Conservation (phyloP, 257 asterid genomes). For the Salvia rosmarinus region DNA sequence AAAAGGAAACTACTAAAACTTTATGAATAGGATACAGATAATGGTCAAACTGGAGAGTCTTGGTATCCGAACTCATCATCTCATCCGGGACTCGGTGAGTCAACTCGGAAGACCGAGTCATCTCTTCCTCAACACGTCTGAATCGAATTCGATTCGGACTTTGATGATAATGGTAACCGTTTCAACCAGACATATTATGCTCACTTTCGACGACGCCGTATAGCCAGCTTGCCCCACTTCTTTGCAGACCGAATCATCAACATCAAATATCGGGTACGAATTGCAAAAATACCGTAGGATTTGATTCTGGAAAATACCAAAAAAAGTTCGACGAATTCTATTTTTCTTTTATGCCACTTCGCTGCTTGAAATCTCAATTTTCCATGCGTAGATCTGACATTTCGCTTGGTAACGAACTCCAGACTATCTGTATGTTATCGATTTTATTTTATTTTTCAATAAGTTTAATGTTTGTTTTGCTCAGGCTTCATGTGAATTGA, state of each 20-base stretch:
- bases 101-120: conserved; percentile 28
- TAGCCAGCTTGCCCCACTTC: conserved; percentile 19
- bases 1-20: too few relatives aligned
- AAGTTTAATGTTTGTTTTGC: not conserved
- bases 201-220: conserved; percentile 36
- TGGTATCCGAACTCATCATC: not conserved
- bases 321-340: not conserved
- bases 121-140: conserved; percentile 29
- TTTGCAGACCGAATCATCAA: conserved; percentile 28
- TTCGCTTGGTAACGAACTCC: conserved; percentile 56
- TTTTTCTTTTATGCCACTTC: conserved; percentile 36
- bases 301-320: conserved; percentile 21
- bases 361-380: conserved; percentile 35
- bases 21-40: too few relatives aligned
- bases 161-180: conserved; percentile 13
- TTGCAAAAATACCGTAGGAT: not conserved
- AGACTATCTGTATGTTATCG: conserved; percentile 47
- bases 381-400: conserved; percentile 46
- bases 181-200: conserved; percentile 42
- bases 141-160: conserved; percentile 45
- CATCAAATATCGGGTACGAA: conserved; percentile 34
- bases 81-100: conserved; percentile 26
- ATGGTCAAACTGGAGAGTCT: not conserved
- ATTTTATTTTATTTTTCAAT: not conserved
- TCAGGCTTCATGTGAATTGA: not conserved